Evolutionary conservation across 1,284 basidiomycete genomes (phyloP).

Genomic region (Kwoniella shivajii): DNA sequence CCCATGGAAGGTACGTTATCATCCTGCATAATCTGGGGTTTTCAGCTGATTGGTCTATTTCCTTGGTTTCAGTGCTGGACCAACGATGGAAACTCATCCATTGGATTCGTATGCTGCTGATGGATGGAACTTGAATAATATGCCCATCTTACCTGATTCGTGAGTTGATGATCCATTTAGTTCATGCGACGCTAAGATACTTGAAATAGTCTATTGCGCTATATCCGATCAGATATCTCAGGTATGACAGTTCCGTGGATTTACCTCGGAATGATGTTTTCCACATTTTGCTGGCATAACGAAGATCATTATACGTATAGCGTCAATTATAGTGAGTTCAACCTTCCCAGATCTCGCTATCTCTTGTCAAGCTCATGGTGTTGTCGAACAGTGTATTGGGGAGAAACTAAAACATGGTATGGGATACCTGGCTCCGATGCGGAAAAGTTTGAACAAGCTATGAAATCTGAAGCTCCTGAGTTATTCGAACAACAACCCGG

Average conservation of each 20-base stretch:
- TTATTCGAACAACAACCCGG: conserved; percentile 98
- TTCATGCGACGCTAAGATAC: background rate
- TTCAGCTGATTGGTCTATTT: background rate
- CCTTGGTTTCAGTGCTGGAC: conserved; percentile 81
- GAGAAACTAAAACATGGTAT: conserved; percentile 99
- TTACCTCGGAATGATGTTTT: conserved; percentile 99
- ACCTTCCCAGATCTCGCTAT: background rate
- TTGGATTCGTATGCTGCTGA: conserved; percentile 83
- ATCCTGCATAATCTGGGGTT: background rate
- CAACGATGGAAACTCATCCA: conserved; percentile 90
- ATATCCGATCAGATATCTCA: conserved; percentile 98
- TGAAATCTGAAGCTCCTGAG: conserved; percentile 92
- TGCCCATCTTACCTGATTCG: conserved; percentile 86
- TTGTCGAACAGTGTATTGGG: conserved; percentile 82
- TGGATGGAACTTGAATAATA: conserved; percentile 98
- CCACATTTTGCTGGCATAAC: conserved; percentile 99
- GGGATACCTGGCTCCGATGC: conserved; percentile 93
- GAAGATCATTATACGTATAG: conserved; percentile 99
- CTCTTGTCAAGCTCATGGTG: conserved; percentile 22
- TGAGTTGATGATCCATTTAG: conserved; percentile 58
- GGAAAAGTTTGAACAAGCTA: conserved; percentile 94
- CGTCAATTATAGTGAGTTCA: conserved; percentile 83
- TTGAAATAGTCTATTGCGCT: conserved; percentile 56
- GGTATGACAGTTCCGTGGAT: conserved; percentile 99
- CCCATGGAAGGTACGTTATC: conserved; percentile 79